Percentiles rank a stretch among this genome's conserved stretches.
phyloP scores from a whole-genome alignment of 805 yeast species.

The Candida silvicultrix region DNA sequence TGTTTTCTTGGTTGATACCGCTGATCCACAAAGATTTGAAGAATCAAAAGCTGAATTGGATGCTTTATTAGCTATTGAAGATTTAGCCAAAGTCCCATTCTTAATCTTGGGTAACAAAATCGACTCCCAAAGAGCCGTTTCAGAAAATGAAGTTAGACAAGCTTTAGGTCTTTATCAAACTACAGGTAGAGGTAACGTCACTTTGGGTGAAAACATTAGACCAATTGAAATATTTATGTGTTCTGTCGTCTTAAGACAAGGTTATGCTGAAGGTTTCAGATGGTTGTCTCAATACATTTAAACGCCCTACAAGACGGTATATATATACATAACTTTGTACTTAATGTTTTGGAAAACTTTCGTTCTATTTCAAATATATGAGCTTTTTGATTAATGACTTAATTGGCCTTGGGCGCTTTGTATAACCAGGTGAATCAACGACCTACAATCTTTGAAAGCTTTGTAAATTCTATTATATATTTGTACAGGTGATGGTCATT shows the following conservation, averaged over 20 bases:
- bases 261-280: slow-evolving; percentile 97
- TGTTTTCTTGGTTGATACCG: slow-evolving; percentile 93
- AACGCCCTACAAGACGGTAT: slow-evolving; percentile 4
- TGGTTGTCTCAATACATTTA: slow-evolving; percentile 96
- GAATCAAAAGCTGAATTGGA: slow-evolving; percentile 95
- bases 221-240: slow-evolving; percentile 97
- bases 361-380: background rate
- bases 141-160: slow-evolving; percentile 88
- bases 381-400: no score
- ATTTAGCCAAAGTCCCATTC: slow-evolving; percentile 84
- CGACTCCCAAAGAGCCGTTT: slow-evolving; percentile 89
- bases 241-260: slow-evolving; percentile 97
- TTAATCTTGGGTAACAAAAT: slow-evolving; percentile 94
- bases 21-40: slow-evolving; percentile 90
- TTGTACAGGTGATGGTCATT: no score
- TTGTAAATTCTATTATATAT: no score
- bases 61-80: slow-evolving; percentile 88
- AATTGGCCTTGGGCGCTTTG: no score
- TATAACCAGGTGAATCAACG: no score
- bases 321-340: no score
- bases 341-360: no score
- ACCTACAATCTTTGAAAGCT: no score
- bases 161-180: slow-evolving; percentile 84
- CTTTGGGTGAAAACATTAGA: slow-evolving; percentile 63
- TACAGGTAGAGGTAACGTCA: slow-evolving; percentile 81